phyloP scores from a whole-genome alignment of 163 green algal genomes.

The Chloromonas sp. region DNA sequence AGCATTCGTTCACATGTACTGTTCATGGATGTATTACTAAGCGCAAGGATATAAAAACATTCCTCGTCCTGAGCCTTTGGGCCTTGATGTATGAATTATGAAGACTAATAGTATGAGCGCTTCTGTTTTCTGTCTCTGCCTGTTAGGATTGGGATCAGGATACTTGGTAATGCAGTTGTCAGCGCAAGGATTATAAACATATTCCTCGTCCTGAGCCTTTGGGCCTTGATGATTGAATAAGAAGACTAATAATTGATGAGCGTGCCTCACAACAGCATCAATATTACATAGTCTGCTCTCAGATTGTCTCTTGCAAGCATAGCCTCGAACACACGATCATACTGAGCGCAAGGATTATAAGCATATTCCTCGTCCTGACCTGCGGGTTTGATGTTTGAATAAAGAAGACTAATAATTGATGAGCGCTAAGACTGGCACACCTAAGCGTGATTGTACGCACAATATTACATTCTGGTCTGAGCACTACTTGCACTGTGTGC shows the following conservation, averaged over 20 bases:
- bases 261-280: not conserved
- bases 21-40: not conserved
- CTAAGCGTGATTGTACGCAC: too few relatives aligned
- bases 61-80: conserved; percentile 40
- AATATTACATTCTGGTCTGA: too few relatives aligned
- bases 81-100: conserved; percentile 9
- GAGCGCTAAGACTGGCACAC: not conserved
- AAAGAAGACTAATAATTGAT: conserved; percentile 32
- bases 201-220: conserved; percentile 46
- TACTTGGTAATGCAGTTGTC: not conserved
- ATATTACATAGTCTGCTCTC: too few relatives aligned
- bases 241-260: conserved; percentile 34
- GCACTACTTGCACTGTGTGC: too few relatives aligned
- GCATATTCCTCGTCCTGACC: conserved; percentile 48
- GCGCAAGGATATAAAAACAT: conserved; percentile 33
- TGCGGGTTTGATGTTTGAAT: conserved; percentile 7
- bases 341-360: conserved; percentile 18
- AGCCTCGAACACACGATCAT: too few relatives aligned
- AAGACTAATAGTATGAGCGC: conserved; percentile 31
- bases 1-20: too few relatives aligned
- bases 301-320: too few relatives aligned
- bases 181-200: conserved; percentile 23
- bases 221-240: conserved; percentile 9
- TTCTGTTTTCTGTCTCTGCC: not conserved
- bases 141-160: not conserved